Percentiles rank a stretch among this genome's conserved stretches.
These are phyloP conservation scores for Nidularia sp. DNA, from an alignment of 768 basidiomycete species.

Conservation along the genomic window DNA sequence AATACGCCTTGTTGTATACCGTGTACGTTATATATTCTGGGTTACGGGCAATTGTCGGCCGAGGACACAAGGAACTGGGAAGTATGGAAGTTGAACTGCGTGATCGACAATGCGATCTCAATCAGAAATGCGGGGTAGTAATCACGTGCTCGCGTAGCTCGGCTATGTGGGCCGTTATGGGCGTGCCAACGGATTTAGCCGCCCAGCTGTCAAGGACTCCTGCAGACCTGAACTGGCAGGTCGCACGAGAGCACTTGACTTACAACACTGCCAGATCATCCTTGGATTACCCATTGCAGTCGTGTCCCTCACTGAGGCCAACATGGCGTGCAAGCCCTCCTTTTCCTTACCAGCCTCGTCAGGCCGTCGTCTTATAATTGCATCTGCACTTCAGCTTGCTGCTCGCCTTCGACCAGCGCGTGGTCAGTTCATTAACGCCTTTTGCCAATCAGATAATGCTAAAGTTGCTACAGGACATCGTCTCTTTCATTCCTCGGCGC, in stretches of 20 bases:
- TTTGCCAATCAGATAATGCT: neutral
- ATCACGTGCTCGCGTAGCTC: neutral
- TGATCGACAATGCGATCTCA: too few species aligned
- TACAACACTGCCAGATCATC: neutral
- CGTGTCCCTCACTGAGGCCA: neutral
- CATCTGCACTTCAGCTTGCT: neutral
- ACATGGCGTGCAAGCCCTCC: neutral
- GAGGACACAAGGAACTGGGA: too few species aligned
- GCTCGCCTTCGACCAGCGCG: neutral
- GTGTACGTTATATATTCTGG: too few species aligned
- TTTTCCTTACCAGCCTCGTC: neutral
- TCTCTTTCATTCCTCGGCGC: constrained; percentile 24
- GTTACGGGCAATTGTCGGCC: too few species aligned
- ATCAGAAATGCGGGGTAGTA: too few species aligned
- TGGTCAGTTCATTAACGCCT: neutral
- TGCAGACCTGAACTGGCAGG: too few species aligned
- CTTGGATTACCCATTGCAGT: neutral
- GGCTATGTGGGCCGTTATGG: neutral
- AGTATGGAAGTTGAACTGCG: too few species aligned
- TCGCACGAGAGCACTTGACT: too few species aligned
- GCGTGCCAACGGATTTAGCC: neutral
- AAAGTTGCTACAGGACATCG: constrained; percentile 18
- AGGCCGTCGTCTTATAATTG: neutral
- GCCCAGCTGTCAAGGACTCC: too few species aligned
- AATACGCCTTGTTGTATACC: neutral